These are phyloP conservation scores for Tylopilus plumbeoviolaceoides DNA, from an alignment of 768 basidiomycete species.

Conservation along the genomic window DNA sequence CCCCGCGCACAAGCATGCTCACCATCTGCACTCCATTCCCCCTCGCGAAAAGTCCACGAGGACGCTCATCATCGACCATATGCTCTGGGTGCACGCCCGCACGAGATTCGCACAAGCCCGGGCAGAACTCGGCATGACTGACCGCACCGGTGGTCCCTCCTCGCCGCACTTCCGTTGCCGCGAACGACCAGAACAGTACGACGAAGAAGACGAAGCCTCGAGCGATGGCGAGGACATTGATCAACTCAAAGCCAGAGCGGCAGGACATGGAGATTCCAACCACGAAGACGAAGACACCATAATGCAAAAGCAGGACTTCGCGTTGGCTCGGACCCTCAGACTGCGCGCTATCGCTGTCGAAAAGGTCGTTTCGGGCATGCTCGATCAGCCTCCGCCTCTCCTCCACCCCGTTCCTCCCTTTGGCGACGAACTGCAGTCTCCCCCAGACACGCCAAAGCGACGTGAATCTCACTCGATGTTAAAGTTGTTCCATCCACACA, in stretches of 20 bases:
- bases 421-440: conserved; percentile 50
- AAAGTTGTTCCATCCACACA: conserved; percentile 48
- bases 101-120: conserved; percentile 81
- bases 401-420: conserved; percentile 46
- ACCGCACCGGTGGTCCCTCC: conserved; percentile 66
- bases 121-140: conserved; percentile 83
- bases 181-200: conserved; percentile 68
- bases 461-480: conserved; percentile 20
- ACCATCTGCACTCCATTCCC: conserved; percentile 82
- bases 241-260: conserved; percentile 45
- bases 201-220: conserved; percentile 63
- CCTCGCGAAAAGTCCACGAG: conserved; percentile 86
- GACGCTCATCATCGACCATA: conserved; percentile 83
- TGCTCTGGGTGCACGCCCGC: conserved; percentile 79
- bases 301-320: conserved; percentile 54
- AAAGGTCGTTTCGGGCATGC: conserved; percentile 77
- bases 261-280: conserved; percentile 44
- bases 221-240: conserved; percentile 61
- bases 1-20: conserved; percentile 84
- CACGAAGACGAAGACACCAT: conserved; percentile 59
- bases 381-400: conserved; percentile 69
- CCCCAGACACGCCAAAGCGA: conserved; percentile 49
- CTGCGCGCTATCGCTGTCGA: conserved; percentile 78
- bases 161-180: conserved; percentile 60
- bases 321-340: conserved; percentile 58